Percentiles rank a stretch among this genome's conserved stretches.
These are phyloP conservation scores for Aphanomyces stellatus DNA, from an alignment of 352 stramenopile genomes.

Conservation along the genomic window DNA sequence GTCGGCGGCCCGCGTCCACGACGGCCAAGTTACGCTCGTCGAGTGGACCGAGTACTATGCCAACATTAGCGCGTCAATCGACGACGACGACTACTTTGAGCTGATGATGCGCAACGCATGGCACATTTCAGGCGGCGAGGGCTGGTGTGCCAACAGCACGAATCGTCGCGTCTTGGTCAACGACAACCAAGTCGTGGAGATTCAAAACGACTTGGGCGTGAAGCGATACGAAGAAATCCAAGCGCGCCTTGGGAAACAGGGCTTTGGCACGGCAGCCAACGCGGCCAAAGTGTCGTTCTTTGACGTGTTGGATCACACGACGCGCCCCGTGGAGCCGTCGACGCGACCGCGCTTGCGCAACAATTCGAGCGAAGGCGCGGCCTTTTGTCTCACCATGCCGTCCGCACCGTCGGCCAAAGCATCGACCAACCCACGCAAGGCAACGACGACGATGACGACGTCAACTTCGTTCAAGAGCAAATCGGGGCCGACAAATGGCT, in stretches of 20 bases:
- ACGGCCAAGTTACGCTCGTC: constrained; percentile 58
- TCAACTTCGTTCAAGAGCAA: neutral
- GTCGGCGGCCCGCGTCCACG: constrained; percentile 46
- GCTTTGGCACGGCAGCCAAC: neutral
- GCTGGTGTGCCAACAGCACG: constrained; percentile 49
- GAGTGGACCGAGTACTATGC: constrained; percentile 83
- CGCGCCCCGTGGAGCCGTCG: constrained; percentile 17
- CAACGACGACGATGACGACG: neutral
- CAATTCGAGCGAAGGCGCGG: constrained; percentile 44
- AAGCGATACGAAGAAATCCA: constrained; percentile 7
- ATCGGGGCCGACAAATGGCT: neutral
- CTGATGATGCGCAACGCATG: constrained; percentile 86
- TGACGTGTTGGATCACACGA: constrained; percentile 50
- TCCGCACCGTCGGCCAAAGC: neutral
- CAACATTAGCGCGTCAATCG: constrained; percentile 83
- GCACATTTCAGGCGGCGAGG: constrained; percentile 61
- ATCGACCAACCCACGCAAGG: neutral
- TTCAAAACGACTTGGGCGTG: constrained; percentile 39
- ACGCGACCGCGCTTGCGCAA: constrained; percentile 30
- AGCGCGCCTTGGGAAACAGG: constrained; percentile 4
- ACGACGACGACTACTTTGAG: constrained; percentile 88
- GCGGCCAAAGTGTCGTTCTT: constrained; percentile 27
- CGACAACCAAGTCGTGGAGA: constrained; percentile 39
- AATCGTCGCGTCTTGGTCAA: constrained; percentile 63
- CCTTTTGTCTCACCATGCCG: constrained; percentile 31